Percentiles rank a stretch among this genome's conserved stretches.
Evolutionary conservation across 768 basidiomycete species (phyloP).

Genomic region (Amanita pseudoporphyria): DNA sequence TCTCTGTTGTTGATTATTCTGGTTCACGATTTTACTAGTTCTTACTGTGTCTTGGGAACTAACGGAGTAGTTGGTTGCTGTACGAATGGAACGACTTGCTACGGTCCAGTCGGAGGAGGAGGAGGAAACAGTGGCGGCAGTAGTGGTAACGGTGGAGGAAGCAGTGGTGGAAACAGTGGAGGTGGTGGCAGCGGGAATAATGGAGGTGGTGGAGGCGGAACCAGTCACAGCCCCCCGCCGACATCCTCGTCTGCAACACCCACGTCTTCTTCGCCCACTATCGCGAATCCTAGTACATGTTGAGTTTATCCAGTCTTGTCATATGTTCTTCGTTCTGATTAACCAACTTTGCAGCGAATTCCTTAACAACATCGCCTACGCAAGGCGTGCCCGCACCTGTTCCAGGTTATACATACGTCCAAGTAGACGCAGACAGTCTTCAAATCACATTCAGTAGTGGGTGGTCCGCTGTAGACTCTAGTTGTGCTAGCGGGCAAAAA

Average conservation of each 20-base stretch:
- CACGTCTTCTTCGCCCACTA: background rate
- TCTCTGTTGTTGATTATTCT: background rate
- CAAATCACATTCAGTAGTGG: background rate
- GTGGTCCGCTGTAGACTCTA: background rate
- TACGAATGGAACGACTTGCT: background rate
- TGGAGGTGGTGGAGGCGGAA: background rate
- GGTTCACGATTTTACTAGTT: background rate
- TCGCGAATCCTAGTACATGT: background rate
- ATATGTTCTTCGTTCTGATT: background rate
- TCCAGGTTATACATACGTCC: background rate
- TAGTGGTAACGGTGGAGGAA: background rate
- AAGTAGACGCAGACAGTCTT: background rate
- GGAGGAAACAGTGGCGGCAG: background rate
- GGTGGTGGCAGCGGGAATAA: background rate
- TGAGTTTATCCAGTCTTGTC: too few relatives aligned
- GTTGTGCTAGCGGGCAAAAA: background rate
- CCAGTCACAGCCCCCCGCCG: background rate
- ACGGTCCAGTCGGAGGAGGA: background rate
- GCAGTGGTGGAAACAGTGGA: background rate
- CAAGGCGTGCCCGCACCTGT: background rate
- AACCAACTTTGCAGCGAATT: background rate
- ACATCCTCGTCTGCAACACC: background rate
- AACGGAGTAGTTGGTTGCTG: background rate
- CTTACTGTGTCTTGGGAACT: background rate
- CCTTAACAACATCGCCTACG: background rate